These are phyloP conservation scores for Trypanosoma cruzi DNA, from an alignment of 208 protist species.

Conservation along the genomic window DNA sequence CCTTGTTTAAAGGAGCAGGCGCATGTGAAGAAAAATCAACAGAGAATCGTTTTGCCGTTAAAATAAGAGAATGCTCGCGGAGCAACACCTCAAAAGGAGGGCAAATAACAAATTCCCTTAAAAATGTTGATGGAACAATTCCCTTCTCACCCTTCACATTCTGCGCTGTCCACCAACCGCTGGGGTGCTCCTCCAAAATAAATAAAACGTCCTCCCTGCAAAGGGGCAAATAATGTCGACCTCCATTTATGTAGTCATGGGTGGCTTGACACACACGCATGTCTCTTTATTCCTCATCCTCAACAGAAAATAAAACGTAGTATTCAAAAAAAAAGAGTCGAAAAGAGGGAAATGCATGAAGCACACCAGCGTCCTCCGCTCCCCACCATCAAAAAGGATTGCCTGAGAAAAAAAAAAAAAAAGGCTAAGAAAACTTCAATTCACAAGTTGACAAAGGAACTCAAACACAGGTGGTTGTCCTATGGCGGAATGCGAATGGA, in stretches of 20 bases:
- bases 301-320: neutral
- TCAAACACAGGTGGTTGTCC: neutral
- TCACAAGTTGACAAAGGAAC: neutral
- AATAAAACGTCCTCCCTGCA: conserved; percentile 51
- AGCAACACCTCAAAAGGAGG: conserved; percentile 36
- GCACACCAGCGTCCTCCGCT: neutral
- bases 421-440: neutral
- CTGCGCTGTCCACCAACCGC: conserved; percentile 76
- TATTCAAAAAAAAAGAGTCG: no score
- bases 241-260: conserved; percentile 57
- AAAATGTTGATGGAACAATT: conserved; percentile 78
- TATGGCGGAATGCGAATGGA: conserved; percentile 1
- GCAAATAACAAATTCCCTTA: conserved; percentile 38
- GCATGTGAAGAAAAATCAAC: conserved; percentile 38
- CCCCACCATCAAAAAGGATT: neutral
- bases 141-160: conserved; percentile 53
- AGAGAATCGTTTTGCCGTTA: conserved; percentile 27
- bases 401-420: conserved; percentile 5
- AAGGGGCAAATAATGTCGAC: conserved; percentile 49
- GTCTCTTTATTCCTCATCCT: neutral
- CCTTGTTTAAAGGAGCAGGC: conserved; percentile 3
- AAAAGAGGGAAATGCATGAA: conserved; percentile 1
- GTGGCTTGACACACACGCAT: conserved; percentile 45
- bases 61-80: conserved; percentile 32
- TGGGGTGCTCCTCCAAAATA: conserved; percentile 57